Evolutionary conservation across 805 yeast genomes (phyloP).

Genomic region (Myxozyma monticola): DNA sequence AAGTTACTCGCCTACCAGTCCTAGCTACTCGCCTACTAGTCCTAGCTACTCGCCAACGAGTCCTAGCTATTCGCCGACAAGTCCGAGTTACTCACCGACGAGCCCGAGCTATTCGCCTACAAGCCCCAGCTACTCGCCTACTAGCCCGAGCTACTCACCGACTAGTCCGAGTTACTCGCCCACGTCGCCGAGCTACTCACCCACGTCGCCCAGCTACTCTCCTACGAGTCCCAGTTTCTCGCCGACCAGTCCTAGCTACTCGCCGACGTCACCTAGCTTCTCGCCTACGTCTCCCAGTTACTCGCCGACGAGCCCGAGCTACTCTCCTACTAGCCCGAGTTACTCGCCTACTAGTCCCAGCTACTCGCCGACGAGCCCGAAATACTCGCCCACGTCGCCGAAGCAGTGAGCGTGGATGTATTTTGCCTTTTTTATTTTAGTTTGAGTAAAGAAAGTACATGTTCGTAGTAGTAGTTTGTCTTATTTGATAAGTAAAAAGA

Average conservation of each 20-base stretch:
- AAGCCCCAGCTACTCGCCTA: constrained; percentile 64
- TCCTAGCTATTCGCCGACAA: constrained; percentile 65
- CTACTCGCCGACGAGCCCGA: constrained; percentile 57
- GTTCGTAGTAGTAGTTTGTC: background rate
- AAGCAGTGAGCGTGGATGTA: constrained; percentile 35
- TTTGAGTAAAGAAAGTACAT: too few relatives aligned
- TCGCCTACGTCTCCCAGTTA: constrained; percentile 60
- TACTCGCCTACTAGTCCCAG: constrained; percentile 80
- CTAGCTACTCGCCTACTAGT: constrained; percentile 68
- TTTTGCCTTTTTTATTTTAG: too few relatives aligned
- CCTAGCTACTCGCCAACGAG: constrained; percentile 69
- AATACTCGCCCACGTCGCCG: constrained; percentile 68
- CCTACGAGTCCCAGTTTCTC: constrained; percentile 72
- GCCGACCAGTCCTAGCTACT: constrained; percentile 64
- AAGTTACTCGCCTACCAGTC: constrained; percentile 63
- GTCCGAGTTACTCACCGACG: constrained; percentile 67
- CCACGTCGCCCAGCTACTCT: constrained; percentile 68
- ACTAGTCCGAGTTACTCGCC: constrained; percentile 78
- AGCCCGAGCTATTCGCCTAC: constrained; percentile 77
- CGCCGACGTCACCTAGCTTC: constrained; percentile 64
- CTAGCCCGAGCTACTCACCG: constrained; percentile 65
- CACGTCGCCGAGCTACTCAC: constrained; percentile 81
- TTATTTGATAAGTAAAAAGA: background rate
- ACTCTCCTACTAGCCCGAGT: constrained; percentile 66
- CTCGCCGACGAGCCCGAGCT: constrained; percentile 63